Conservation (phyloP, 257 asterid species). For the Solanum lycopersicoides region DNA sequence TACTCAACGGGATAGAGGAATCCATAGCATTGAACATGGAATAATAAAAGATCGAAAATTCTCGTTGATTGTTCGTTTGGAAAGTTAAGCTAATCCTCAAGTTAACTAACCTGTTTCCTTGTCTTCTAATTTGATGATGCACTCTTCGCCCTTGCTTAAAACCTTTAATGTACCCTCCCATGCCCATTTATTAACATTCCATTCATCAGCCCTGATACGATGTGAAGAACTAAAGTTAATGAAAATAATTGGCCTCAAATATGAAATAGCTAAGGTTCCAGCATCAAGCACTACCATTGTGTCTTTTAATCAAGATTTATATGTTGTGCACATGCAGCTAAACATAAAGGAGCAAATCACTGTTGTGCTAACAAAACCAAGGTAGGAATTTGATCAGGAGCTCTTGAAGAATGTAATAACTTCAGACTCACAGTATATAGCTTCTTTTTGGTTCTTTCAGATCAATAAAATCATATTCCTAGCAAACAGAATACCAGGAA, state of each 20-base stretch:
- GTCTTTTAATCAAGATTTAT: not conserved
- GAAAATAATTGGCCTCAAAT: not conserved
- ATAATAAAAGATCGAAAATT: not conserved
- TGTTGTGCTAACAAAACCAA: not conserved
- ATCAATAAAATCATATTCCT: too few relatives aligned
- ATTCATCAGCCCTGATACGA: slow-evolving; percentile 80
- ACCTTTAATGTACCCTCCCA: slow-evolving; percentile 96
- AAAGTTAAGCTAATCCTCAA: not conserved
- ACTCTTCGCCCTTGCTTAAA: slow-evolving; percentile 80
- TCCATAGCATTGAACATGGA: not conserved
- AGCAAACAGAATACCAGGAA: not conserved
- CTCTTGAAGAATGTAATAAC: not conserved
- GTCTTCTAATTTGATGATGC: slow-evolving; percentile 88
- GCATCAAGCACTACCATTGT: not conserved
- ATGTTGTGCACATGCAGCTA: not conserved
- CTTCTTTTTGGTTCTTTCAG: not conserved
- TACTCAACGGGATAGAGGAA: not conserved
- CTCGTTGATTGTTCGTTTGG: not conserved
- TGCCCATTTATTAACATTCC: slow-evolving; percentile 98
- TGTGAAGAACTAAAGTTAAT: slow-evolving; percentile 2
- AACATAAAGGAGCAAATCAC: not conserved
- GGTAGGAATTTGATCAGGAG: not conserved
- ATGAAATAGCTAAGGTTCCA: not conserved
- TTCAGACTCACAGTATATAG: not conserved
- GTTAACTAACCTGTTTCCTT: slow-evolving; percentile 61